Evolutionary conservation across 2,329 filamentous ascomycete species (phyloP), one percentile per base, ranked within the genome.

Genomic region (Daldinia sp.): DNA sequence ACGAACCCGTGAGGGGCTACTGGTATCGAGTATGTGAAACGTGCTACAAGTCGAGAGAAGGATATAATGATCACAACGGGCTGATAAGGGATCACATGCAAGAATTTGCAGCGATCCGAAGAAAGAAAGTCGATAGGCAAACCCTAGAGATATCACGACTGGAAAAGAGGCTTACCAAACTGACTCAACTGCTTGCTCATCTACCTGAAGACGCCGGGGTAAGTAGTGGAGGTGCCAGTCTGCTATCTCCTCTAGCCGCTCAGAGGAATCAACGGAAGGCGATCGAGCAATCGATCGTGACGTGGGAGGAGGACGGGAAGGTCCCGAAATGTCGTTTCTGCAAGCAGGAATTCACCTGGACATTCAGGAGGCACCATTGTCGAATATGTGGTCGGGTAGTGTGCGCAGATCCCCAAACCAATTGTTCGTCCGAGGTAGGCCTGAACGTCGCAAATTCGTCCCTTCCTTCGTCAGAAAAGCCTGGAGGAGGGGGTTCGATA

Each of bases 1-100:
- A 98, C 80, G 96, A 99, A 71, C 95, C 96, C 0, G 89, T 96
- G 1, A 86, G 95, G 69, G 96, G 96, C 6, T 88, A 93, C 73
- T 99, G 96, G 96, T 97, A 93, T 74, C 85, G 96, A 58, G 95
- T 98, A 1, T 99, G 96, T 78, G 96, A 99, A 82, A 98, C 96
- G n/a, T 99, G 96, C 81, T 99, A 96, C 82, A 98, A 98, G 82
- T 97, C 94, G 58, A 88, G 96, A 75, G 93, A 94, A 28, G 96
- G 96, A 3, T 99, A 99, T 81, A 97, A 97, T 77, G 94, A 99
- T 76, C 92, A 95, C 74, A 88, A 87, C 62, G 93, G 94, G 0
- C 79, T 90, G 1, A 83, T 90, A 64, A 84, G 89, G 67, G 90
- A 97, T 74, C 92, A 94, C 74, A 94, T 89, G 2, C 82, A 83